Percentiles rank a stretch among this genome's conserved stretches.
These are phyloP conservation scores for Colletotrichum sp. DNA, from an alignment of 2,329 filamentous ascomycete genomes.

Conservation along the genomic window DNA sequence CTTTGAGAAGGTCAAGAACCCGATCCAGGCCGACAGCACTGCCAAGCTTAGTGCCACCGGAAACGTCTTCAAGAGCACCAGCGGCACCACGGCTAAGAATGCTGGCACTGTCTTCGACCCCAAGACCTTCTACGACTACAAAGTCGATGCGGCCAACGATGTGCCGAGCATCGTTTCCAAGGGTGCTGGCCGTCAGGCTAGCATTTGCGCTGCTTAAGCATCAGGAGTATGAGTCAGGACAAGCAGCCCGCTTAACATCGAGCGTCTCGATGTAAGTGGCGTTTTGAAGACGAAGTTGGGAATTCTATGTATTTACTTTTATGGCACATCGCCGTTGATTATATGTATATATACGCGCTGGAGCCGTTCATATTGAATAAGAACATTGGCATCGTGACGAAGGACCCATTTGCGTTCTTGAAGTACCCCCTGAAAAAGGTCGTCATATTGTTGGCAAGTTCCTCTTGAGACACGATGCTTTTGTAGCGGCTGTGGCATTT, in stretches of 20 bases:
- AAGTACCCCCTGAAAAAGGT: too few relatives aligned
- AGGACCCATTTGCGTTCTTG: neutral
- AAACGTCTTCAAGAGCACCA: constrained; percentile 20
- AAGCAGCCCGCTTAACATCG: neutral
- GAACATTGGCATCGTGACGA: neutral
- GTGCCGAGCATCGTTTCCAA: constrained; percentile 24
- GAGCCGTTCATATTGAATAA: constrained; percentile 1
- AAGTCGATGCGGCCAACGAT: constrained; percentile 23
- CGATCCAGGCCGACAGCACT: constrained; percentile 22
- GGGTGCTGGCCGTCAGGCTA: constrained; percentile 27
- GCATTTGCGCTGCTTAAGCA: constrained; percentile 20
- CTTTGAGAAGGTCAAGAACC: constrained; percentile 27
- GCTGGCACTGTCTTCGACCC: constrained; percentile 17
- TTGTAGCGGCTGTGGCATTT: neutral
- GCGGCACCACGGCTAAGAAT: constrained; percentile 12
- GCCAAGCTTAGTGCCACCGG: constrained; percentile 19
- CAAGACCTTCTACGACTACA: constrained; percentile 21
- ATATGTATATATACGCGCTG: neutral
- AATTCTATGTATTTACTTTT: constrained; percentile 8
- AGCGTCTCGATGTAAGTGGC: neutral
- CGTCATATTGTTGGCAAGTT: neutral
- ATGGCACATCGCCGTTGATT: neutral
- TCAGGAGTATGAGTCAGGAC: neutral
- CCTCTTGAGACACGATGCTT: neutral
- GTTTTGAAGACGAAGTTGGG: neutral